phyloP scores from a whole-genome alignment of 2,329 filamentous ascomycete species.

The Coniochaeta sp. region DNA sequence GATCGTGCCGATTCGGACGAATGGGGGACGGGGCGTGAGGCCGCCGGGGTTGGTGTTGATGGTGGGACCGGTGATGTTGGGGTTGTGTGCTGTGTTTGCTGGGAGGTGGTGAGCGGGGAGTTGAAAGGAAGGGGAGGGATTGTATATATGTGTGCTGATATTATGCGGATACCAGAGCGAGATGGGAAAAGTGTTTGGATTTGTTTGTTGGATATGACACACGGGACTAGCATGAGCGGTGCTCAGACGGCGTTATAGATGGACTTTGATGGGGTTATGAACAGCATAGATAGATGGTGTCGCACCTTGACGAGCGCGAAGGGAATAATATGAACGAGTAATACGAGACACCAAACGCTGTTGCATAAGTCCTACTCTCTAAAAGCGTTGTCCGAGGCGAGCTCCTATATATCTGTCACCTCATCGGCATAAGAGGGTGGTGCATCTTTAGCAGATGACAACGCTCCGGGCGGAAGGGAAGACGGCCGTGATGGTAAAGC shows the following conservation, averaged over 20 bases:
- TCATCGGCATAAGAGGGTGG: too few relatives aligned
- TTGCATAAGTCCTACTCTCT: too few relatives aligned
- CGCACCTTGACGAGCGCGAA: too few relatives aligned
- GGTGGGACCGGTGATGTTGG: slow-evolving; percentile 3
- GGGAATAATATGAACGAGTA: too few relatives aligned
- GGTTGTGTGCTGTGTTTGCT: slow-evolving; percentile 2
- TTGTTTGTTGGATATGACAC: not conserved
- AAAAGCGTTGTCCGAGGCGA: too few relatives aligned
- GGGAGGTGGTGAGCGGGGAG: not conserved
- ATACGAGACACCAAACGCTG: too few relatives aligned
- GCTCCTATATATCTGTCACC: too few relatives aligned
- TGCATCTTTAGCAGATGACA: too few relatives aligned
- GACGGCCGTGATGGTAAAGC: too few relatives aligned
- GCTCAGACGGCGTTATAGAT: slow-evolving; percentile 1
- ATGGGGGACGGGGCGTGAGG: not conserved
- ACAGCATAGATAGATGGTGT: not conserved
- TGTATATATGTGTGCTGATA: not conserved
- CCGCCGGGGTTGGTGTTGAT: not conserved
- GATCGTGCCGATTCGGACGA: slow-evolving; percentile 57
- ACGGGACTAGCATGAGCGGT: not conserved
- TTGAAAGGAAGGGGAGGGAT: not conserved
- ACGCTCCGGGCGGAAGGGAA: too few relatives aligned
- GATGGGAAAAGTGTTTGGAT: not conserved
- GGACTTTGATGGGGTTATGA: not conserved
- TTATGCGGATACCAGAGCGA: not conserved